phyloP scores from a whole-genome alignment of 73 alveolate species.

The Tetrahymena borealis region DNA sequence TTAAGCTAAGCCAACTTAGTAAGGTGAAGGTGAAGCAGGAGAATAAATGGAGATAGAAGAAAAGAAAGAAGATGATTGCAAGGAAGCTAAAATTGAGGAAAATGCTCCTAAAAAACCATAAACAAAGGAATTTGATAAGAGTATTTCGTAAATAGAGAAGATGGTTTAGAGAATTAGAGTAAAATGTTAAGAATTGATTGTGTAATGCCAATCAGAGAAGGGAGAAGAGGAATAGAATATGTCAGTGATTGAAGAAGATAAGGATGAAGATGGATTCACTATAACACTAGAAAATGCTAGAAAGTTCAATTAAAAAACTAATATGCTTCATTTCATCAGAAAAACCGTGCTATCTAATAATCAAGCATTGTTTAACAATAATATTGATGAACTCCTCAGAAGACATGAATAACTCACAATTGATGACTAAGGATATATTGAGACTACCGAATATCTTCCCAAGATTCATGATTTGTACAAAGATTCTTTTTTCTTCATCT shows the following conservation, averaged over 20 bases:
- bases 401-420: conserved; percentile 26
- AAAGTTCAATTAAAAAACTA: conserved; percentile 62
- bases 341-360: conserved; percentile 68
- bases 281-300: conserved; percentile 68
- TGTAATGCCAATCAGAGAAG: conserved; percentile 17
- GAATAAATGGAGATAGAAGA: conserved; percentile 35
- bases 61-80: conserved; percentile 46
- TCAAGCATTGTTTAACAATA: conserved; percentile 63
- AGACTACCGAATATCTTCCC: conserved; percentile 28
- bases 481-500: too few species aligned
- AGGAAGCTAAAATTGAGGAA: not conserved
- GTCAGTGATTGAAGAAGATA: conserved; percentile 26
- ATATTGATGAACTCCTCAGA: not conserved
- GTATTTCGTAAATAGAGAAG: conserved; percentile 23
- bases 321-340: conserved; percentile 82
- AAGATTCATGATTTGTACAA: conserved; percentile 18
- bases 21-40: too few species aligned
- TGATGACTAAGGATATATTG: conserved; percentile 8
- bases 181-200: conserved; percentile 28
- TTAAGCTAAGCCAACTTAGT: too few species aligned
- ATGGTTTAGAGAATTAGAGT: conserved; percentile 42
- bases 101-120: not conserved
- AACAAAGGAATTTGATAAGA: conserved; percentile 26
- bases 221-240: conserved; percentile 12
- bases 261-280: conserved; percentile 80